Percentiles rank a stretch among this genome's conserved stretches.
These are phyloP conservation scores for Cercospora zeina DNA, from an alignment of 2,329 filamentous ascomycete genomes.

Conservation along the genomic window DNA sequence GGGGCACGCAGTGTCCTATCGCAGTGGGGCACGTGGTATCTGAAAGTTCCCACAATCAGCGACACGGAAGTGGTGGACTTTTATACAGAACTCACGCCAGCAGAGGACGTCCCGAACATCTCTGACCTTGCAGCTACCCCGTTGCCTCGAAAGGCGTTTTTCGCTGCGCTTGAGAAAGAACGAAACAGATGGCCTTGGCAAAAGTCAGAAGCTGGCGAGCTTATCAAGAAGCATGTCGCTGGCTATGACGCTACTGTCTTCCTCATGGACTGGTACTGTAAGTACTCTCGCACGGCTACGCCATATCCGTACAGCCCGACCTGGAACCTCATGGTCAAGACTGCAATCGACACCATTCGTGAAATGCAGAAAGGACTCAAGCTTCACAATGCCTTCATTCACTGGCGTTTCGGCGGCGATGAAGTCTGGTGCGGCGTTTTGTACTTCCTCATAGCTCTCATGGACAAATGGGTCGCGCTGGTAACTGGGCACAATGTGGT, in stretches of 20 bases:
- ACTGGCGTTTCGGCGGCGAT: conserved; percentile 58
- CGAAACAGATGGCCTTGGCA: conserved; percentile 47
- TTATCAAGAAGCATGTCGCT: conserved; percentile 53
- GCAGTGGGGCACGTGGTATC: conserved; percentile 61
- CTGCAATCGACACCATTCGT: conserved; percentile 55
- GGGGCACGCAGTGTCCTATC: conserved; percentile 57
- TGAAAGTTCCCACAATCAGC: conserved; percentile 52
- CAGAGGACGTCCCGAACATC: conserved; percentile 47
- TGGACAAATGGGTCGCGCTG: conserved; percentile 57
- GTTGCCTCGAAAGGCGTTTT: conserved; percentile 50
- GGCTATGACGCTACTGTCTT: conserved; percentile 58
- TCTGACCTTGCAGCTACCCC: conserved; percentile 54
- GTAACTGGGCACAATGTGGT: conserved; percentile 47
- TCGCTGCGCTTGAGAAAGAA: conserved; percentile 50
- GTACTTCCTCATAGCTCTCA: conserved; percentile 57
- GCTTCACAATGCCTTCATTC: conserved; percentile 59
- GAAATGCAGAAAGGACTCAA: conserved; percentile 57
- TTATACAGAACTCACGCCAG: conserved; percentile 43
- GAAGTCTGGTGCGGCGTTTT: conserved; percentile 57
- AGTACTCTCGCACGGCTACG: conserved; percentile 48
- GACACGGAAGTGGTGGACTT: conserved; percentile 55
- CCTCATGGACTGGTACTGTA: conserved; percentile 56
- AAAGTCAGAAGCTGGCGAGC: conserved; percentile 46
- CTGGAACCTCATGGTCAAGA: conserved; percentile 60
- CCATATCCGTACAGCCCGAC: conserved; percentile 58